Base-by-base conservation (phyloP, 768 basidiomycete species). In the Pisolithus marmoratus region DNA sequence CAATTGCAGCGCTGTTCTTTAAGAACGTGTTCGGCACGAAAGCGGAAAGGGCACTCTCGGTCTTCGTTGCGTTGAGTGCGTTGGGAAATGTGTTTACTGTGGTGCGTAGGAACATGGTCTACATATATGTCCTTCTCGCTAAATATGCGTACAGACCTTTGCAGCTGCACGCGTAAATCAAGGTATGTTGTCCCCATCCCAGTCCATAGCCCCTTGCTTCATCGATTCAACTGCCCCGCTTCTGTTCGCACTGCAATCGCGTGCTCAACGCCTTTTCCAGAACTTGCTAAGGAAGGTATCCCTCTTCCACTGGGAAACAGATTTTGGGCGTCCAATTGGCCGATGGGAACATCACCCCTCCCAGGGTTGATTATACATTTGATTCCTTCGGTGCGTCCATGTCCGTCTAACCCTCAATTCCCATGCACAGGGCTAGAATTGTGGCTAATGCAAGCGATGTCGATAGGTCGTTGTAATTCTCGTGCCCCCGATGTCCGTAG, bases 271-370 rank as follows among this genome's bases (percentile, higher is more conserved):
- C 20, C 38, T 14, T 7, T 7, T 8, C 29, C 49, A 77, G 81
- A 83, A 48, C 74, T 83, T 4, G 81, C 81, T 5, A 83, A 83
- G 54, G 81, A 81, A 59, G 81, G 81, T 1, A 67, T 83, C n/a
- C 81, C 80, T 11, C 70, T 83, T 0, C 80, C 81, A 0, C 81
- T 81, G 48, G 79, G 79, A 2, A 82, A 78, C 55, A 72, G 63
- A 23, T 79, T 83, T 57, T 81, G 80, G 81, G 81, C 81, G 1
- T 79, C 78, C 1, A 83, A 82, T 58, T 81, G 79, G 80, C 80
- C 80, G 1, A 78, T 76, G 2, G 78, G 80, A 7, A 76, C 76
- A 54, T 77, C 81, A 0, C 81, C 81, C 0, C 60, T 82, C 23
- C 79, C 80, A 0, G 81, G 79, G 0, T 70, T 82, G 3, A 74